These are phyloP conservation scores for Trichophaea hybrida DNA, from an alignment of 2,329 filamentous ascomycete genomes.

Conservation along the genomic window DNA sequence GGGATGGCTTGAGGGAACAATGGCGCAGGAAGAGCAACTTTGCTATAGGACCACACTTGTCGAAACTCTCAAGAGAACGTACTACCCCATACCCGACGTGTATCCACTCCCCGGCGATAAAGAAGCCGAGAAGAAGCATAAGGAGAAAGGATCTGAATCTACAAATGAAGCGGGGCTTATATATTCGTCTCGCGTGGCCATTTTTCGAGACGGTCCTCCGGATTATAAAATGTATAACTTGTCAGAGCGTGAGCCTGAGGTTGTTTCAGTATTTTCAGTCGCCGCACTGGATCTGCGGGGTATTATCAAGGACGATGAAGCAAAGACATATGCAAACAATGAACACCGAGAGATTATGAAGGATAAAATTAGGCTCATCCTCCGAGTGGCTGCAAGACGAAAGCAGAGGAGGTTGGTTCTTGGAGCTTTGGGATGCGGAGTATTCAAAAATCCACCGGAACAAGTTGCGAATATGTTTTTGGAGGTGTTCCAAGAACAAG, in stretches of 20 bases:
- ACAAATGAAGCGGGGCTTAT: conserved; percentile 38
- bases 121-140: not conserved
- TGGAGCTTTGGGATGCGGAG: conserved; percentile 55
- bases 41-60: conserved; percentile 44
- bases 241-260: conserved; percentile 30
- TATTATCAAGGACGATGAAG: conserved; percentile 19
- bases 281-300: conserved; percentile 36
- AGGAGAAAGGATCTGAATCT: conserved; percentile 7
- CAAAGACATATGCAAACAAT: conserved; percentile 15
- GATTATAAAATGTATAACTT: conserved; percentile 15
- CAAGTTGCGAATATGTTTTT: conserved; percentile 50
- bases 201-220: conserved; percentile 37
- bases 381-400: conserved; percentile 45
- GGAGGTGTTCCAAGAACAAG: conserved; percentile 44
- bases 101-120: conserved; percentile 38
- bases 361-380: conserved; percentile 46
- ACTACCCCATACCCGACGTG: conserved; percentile 13
- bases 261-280: conserved; percentile 46
- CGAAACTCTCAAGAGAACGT: conserved; percentile 30
- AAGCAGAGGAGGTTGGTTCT: conserved; percentile 48
- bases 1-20: conserved; percentile 46
- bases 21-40: conserved; percentile 55
- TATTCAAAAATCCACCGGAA: conserved; percentile 46
- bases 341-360: conserved; percentile 42
- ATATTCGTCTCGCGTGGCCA: conserved; percentile 46